Base-by-base conservation (phyloP, 2,329 filamentous ascomycete species). In the Phaeosphaeriaceae sp. region DNA sequence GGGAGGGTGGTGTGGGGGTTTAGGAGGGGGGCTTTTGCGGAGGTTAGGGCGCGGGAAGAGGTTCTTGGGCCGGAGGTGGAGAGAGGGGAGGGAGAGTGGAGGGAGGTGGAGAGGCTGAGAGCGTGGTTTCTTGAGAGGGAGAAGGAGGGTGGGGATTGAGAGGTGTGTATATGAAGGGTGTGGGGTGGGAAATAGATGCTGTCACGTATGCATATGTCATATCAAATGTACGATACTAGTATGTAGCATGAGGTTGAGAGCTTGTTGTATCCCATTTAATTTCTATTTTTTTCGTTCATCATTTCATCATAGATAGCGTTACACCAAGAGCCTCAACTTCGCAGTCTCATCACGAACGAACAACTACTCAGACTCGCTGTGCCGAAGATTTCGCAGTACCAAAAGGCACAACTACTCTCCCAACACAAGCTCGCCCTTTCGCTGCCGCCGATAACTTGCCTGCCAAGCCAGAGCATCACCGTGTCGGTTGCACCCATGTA, bases 11-110 rank as follows among this genome's bases (percentile, higher is more conserved):
- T 61, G 15, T 71, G 63, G 67, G 68, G 66, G 0, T 47, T 42
- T 8, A 62, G 63, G 40, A 64, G 53, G 4, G 61, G 63, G 16
- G 46, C 52, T 18, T 69, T 61, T 45, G 68, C 64, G 30, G 71
- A 70, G 29, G 35, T 66, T 16, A 57, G 54, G 56, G 55, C 60
- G 30, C 56, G 65, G 42, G 78, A 80, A 52, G 77, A 79, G 58
- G 60, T 76, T 3, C 77, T 69, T 23, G 78, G 77, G 1, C 77
- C 77, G 50, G 67, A 61, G 16, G 76, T 80, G 1, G 78, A 81
- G 64, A 62, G 74, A 32, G 77, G 76, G 0, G 68, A 73, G 6
- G 77, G 75, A 23, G 78, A 81, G 63, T 73, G 76, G 64, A 58
- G 57, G 33, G 69, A 74, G 47, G 77, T 75, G 13, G 61, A 58